A percentile compares a stretch with the other conserved stretches of the same genome.
phyloP scores from a whole-genome alignment of 179 eudicot genomes.

The Beta lomatogona region DNA sequence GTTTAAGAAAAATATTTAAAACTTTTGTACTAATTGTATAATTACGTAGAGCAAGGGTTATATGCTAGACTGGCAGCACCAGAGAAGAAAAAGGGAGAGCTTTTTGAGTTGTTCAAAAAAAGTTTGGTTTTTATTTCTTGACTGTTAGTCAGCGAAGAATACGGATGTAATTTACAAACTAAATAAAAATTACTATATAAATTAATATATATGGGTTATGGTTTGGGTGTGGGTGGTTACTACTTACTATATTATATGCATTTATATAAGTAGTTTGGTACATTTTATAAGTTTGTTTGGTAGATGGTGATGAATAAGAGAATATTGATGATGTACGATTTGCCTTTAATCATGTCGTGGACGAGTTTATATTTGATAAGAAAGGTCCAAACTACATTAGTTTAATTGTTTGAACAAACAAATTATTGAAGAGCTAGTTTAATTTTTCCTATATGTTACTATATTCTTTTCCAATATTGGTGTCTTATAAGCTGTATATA shows the following conservation, averaged over 20 bases:
- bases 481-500: too few species aligned
- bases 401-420: background rate
- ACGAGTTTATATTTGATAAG: background rate
- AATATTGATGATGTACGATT: constrained; percentile 7
- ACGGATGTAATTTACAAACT: constrained; percentile 14
- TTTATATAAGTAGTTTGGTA: constrained; percentile 8
- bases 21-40: background rate
- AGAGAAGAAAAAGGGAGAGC: constrained; percentile 17
- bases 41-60: constrained; percentile 18
- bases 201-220: background rate
- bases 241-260: background rate
- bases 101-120: constrained; percentile 29
- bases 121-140: constrained; percentile 25
- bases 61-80: constrained; percentile 33
- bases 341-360: background rate
- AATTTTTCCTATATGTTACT: too few species aligned
- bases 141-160: constrained; percentile 26
- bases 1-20: background rate
- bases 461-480: too few species aligned
- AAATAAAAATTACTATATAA: background rate
- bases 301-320: constrained; percentile 14
- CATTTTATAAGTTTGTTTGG: constrained; percentile 16
- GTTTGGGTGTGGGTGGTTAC: constrained; percentile 10
- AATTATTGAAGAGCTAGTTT: too few species aligned
- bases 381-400: background rate